Base-by-base conservation (phyloP, 2,329 filamentous ascomycete genomes). In the Mycosphaerella arachidis region DNA sequence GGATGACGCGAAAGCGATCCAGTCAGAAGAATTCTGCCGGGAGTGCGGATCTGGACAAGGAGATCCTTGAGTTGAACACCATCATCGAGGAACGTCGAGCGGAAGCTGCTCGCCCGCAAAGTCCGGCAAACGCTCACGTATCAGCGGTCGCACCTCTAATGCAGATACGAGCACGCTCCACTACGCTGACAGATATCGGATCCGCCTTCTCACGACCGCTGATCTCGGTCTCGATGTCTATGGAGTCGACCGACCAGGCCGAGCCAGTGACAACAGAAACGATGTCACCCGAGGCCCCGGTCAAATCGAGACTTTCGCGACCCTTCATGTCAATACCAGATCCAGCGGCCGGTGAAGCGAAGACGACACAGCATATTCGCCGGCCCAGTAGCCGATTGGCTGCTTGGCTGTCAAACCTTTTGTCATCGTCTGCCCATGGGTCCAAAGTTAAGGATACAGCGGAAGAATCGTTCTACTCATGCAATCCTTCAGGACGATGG, bases 101-200 rank as follows among this genome's bases (percentile, higher is more conserved):
- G n/a, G 75, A 75, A 52, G 71, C 72, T 8, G 40, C 56, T 8
- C 65, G 60, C 64, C 66, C 63, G 1, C 59, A 68, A 66, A 64
- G 54, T 30, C 57, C 60, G 13, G 60, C 50, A 8, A 71, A 62
- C 68, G 71, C 74, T 57, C 78, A 80, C 62, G 71, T 80, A 0
- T 76, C 78, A n/a, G 77, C 77, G 56, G 74, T 81, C 27, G 78
- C 78, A 3, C 78, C 78, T 5, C 68, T 71, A 0, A 76, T 79
- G 72, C 71, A 73, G 27, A 74, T 80, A 63, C 73, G 74, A n/a
- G 78, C 77, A 16, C 73, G 78, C 58, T 77, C 76, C 5, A 74
- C 80, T 61, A 80, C 78, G 0, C 73, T 81, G n/a, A 76, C 71
- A 4, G 77, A 78, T 40, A 81, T 80, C 48, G 78, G 78, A 24